These are phyloP conservation scores for Nemania sp. DNA, from an alignment of 2,329 filamentous ascomycete species.

Conservation along the genomic window DNA sequence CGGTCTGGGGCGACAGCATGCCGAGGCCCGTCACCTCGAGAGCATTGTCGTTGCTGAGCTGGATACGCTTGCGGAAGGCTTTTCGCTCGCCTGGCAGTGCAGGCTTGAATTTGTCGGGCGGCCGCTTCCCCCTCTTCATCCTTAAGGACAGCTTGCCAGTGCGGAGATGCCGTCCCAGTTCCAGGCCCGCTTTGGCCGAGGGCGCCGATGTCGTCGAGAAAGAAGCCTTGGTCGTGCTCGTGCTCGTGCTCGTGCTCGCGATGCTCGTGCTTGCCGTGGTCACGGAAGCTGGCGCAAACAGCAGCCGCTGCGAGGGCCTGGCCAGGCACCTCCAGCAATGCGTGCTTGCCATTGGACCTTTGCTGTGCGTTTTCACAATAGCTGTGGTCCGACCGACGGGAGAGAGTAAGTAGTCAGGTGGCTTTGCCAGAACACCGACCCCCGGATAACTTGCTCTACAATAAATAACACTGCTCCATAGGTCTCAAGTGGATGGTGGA, in stretches of 20 bases:
- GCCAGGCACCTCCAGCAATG: slow-evolving; percentile 63
- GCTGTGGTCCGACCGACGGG: background rate
- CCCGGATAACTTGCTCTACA: no score
- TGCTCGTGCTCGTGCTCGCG: no score
- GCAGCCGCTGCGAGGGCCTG: slow-evolving; percentile 43
- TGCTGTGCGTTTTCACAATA: background rate
- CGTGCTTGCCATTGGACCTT: slow-evolving; percentile 54
- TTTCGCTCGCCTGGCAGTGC: slow-evolving; percentile 80
- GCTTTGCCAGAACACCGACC: no score
- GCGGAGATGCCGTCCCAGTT: slow-evolving; percentile 28
- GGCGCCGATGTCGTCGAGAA: slow-evolving; percentile 37
- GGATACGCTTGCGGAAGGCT: slow-evolving; percentile 82
- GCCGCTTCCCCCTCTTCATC: slow-evolving; percentile 59
- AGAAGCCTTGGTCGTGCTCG: slow-evolving; percentile 34
- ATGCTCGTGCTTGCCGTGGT: no score
- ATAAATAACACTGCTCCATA: no score
- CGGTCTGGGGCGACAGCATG: slow-evolving; percentile 59
- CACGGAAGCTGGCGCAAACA: slow-evolving; percentile 29
- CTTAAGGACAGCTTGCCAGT: slow-evolving; percentile 44
- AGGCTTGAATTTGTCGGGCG: slow-evolving; percentile 53
- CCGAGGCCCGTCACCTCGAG: slow-evolving; percentile 71
- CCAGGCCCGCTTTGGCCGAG: slow-evolving; percentile 12
- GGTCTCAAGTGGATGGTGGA: no score
- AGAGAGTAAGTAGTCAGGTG: background rate
- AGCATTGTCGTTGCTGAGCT: slow-evolving; percentile 93